Evolutionary conservation across 345 rosid species (phyloP), one percentile per base, ranked within the genome.

Genomic region (Viola odorata): DNA sequence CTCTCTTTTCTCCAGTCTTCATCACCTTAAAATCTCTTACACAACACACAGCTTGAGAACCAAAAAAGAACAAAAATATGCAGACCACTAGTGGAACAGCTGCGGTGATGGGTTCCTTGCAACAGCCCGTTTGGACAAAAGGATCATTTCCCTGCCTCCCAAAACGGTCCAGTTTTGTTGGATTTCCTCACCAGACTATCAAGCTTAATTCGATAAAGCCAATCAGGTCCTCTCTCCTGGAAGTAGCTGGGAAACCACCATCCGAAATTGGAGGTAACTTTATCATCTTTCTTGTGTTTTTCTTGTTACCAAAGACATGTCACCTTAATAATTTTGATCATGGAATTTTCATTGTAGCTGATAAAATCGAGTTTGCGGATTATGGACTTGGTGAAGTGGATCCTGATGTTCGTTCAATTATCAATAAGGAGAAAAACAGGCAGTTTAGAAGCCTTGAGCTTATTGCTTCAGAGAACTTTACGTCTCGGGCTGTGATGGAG

Each of bases 401-500:
- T 78, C 91, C 94, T 7, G 89, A 87, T 73, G 96, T 92, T 66
- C 41, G 56, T 58, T 73, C 67, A 1, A 84, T 92, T 58, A 79
- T 89, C 65, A 61, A 52, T 9, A 89, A 80, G 78, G 98, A 92
- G 70, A 89, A 89, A 75, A 76, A 80, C 60, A 82, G 98, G 76
- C 96, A 92, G 44, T 92, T 87, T 57, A 87, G 75, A 75, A 92
- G 94, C 71, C 94, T 92, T 63, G 96, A 87, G 80, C 94, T 92
- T 62, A 89, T 87, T 69, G 96, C 96, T 5, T 92, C 98, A 0
- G 98, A 87, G 81, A 92, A 92, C 63, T 92, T 92, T 72, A 92
- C 96, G 1, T 92, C 96, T 13, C 84, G 84, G 57, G 96, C 94
- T 1, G 98, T 92, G 60, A 89, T 92, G 96, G 96, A 89, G 75